These are phyloP conservation scores for Symbiodinium pilosum DNA, from an alignment of 73 alveolate species.

Conservation along the genomic window DNA sequence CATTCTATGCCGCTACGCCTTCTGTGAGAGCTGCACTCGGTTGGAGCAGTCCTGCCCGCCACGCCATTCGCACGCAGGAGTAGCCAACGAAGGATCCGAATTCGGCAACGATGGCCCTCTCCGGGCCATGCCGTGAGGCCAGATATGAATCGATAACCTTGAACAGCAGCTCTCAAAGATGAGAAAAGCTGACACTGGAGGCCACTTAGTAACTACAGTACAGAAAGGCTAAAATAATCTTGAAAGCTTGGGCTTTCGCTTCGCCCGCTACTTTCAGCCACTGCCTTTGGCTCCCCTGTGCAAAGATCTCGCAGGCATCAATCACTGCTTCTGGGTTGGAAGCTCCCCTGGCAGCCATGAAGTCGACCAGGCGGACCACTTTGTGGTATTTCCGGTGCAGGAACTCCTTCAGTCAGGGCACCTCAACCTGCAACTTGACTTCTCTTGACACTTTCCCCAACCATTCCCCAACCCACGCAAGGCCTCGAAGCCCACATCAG, in stretches of 20 bases:
- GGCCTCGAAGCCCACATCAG: too few species aligned
- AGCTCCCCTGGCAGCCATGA: not conserved
- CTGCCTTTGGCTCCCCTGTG: not conserved
- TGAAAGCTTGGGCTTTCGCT: not conserved
- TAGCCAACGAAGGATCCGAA: conserved; percentile 12
- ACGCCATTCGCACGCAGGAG: conserved; percentile 15
- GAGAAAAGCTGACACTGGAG: too few species aligned
- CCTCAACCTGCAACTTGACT: too few species aligned
- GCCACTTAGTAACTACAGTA: too few species aligned
- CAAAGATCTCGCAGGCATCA: not conserved
- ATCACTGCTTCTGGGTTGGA: not conserved
- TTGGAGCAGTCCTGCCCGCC: not conserved
- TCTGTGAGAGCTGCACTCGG: too few species aligned
- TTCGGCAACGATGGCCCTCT: not conserved
- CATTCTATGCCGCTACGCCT: too few species aligned
- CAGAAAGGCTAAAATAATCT: too few species aligned
- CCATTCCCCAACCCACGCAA: not conserved
- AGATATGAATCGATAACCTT: not conserved
- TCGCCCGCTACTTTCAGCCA: conserved; percentile 17
- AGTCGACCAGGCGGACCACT: conserved; percentile 4
- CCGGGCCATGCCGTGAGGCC: not conserved
- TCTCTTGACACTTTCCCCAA: not conserved
- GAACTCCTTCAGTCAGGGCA: not conserved
- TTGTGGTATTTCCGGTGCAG: not conserved
- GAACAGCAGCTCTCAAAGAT: too few species aligned